These are phyloP conservation scores for Colletotrichum sojae DNA, from an alignment of 2,329 filamentous ascomycete genomes.

Conservation along the genomic window DNA sequence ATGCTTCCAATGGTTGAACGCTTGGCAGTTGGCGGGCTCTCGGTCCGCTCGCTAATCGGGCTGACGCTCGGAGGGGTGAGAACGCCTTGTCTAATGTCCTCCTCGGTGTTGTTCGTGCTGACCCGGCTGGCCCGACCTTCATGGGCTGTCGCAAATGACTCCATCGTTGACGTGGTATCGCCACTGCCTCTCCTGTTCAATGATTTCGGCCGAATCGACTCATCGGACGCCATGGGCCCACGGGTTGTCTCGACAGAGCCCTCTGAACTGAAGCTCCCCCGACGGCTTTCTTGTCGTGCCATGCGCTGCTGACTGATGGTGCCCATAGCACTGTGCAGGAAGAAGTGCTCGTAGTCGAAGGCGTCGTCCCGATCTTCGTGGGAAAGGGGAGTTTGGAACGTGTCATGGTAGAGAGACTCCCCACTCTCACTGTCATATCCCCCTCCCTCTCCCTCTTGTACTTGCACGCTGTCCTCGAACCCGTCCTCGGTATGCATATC, in stretches of 20 bases:
- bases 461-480: conserved; percentile 52
- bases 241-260: conserved; percentile 74
- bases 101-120: conserved; percentile 26
- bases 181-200: conserved; percentile 59
- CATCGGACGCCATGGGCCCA: conserved; percentile 55
- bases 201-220: conserved; percentile 45
- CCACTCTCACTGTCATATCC: conserved; percentile 73
- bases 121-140: conserved; percentile 62
- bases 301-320: conserved; percentile 74
- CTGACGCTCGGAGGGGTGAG: conserved; percentile 39
- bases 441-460: conserved; percentile 50
- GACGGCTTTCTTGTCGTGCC: conserved; percentile 59
- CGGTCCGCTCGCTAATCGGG: conserved; percentile 33
- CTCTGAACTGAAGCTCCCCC: conserved; percentile 70
- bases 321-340: conserved; percentile 92
- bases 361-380: conserved; percentile 96
- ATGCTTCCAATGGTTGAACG: conserved; percentile 44
- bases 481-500: conserved; percentile 58
- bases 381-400: conserved; percentile 72
- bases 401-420: conserved; percentile 75
- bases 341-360: conserved; percentile 97
- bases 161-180: conserved; percentile 65
- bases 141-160: conserved; percentile 70
- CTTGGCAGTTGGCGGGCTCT: conserved; percentile 39
- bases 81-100: conserved; percentile 31